A percentile compares a stretch with the other conserved stretches of the same genome.
phyloP scores from a whole-genome alignment of 306 rosid genomes.

The Trichosanthes truncata region DNA sequence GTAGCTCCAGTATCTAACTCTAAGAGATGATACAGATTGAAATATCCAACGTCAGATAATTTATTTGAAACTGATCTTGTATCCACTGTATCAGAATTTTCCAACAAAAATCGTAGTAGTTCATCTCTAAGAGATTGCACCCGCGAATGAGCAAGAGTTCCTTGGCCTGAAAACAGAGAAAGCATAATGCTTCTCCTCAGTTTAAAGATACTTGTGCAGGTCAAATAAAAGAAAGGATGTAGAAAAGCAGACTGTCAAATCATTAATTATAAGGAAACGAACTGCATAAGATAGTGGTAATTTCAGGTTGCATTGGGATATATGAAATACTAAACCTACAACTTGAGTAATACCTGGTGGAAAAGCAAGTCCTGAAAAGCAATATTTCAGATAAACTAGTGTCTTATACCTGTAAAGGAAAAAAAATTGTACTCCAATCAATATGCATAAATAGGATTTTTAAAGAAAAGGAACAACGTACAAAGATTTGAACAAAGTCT shows the following conservation, averaged over 20 bases:
- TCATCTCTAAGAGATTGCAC: slow-evolving; percentile 78
- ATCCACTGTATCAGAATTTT: slow-evolving; percentile 32
- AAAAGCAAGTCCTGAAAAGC: slow-evolving; percentile 91
- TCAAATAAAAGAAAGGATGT: background rate
- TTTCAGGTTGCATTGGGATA: background rate
- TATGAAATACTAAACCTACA: background rate
- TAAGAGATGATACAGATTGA: slow-evolving; percentile 61
- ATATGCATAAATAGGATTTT: background rate
- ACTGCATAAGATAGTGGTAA: background rate
- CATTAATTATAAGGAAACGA: background rate
- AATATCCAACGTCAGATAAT: slow-evolving; percentile 23
- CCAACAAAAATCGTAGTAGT: slow-evolving; percentile 66
- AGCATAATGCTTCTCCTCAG: background rate
- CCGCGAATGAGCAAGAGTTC: slow-evolving; percentile 54
- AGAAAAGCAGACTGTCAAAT: background rate
- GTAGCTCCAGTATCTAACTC: slow-evolving; percentile 81
- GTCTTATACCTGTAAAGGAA: slow-evolving; percentile 63
- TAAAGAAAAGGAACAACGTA: background rate
- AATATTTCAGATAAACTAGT: slow-evolving; percentile 90
- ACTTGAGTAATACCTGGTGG: slow-evolving; percentile 67
- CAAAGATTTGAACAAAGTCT: background rate
- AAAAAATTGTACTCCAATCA: slow-evolving; percentile 9
- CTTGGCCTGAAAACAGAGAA: slow-evolving; percentile 55
- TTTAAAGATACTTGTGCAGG: background rate
- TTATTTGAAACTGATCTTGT: slow-evolving; percentile 34